Conservation (phyloP, 1,284 basidiomycete species). For the Stygiomarasmius scandens region DNA sequence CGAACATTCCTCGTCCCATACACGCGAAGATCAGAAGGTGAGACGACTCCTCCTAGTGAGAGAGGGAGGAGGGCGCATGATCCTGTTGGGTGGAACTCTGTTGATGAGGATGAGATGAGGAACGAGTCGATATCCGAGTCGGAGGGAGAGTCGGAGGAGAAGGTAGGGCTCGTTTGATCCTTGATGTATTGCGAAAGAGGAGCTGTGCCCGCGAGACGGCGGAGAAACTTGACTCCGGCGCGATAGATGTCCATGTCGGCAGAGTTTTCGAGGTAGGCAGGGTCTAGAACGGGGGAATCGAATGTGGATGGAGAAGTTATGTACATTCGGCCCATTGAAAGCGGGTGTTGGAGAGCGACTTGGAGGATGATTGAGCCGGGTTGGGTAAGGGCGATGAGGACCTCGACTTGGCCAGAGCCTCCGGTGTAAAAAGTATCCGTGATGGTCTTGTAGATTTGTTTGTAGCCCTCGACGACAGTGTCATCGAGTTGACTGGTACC, state of each 20-base stretch:
- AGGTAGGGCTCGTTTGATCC: constrained; percentile 38
- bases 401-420: constrained; percentile 59
- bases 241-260: background rate
- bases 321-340: constrained; percentile 39
- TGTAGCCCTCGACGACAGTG: constrained; percentile 64
- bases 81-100: constrained; percentile 58
- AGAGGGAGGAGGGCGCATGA: constrained; percentile 67
- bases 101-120: constrained; percentile 16
- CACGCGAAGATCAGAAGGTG: constrained; percentile 55
- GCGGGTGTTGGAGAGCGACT: constrained; percentile 68
- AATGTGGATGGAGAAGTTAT: constrained; percentile 35
- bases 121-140: constrained; percentile 41
- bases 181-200: constrained; percentile 42
- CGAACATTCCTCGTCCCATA: constrained; percentile 53
- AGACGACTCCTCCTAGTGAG: constrained; percentile 66
- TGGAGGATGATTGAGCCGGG: constrained; percentile 56
- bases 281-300: constrained; percentile 13
- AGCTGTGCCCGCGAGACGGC: constrained; percentile 42
- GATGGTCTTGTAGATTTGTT: constrained; percentile 58
- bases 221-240: constrained; percentile 53
- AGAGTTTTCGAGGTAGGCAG: constrained; percentile 10
- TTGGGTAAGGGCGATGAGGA: constrained; percentile 61
- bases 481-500: constrained; percentile 46
- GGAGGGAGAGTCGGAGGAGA: constrained; percentile 46
- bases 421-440: constrained; percentile 44